These are phyloP conservation scores for Beauveria medogensis DNA, from an alignment of 2,329 filamentous ascomycete species.

Conservation along the genomic window DNA sequence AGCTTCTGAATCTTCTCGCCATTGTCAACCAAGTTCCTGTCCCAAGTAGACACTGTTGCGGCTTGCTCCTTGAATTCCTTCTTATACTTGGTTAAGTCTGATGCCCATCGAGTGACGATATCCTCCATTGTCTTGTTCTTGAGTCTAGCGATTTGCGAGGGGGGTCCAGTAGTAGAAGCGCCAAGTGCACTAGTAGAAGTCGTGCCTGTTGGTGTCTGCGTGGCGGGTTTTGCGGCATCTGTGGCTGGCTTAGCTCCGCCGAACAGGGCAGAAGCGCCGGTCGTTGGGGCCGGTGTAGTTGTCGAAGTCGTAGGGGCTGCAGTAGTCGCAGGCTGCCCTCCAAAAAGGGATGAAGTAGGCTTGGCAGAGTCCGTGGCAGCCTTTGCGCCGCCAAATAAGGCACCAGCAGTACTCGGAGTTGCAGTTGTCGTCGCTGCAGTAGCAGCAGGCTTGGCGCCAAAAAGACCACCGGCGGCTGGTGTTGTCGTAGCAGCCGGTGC, in stretches of 20 bases:
- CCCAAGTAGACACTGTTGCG: constrained; percentile 80
- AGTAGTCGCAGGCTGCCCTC: constrained; percentile 24
- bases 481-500: constrained; percentile 16
- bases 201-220: constrained; percentile 18
- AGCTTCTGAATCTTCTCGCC: constrained; percentile 91
- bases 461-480: constrained; percentile 21
- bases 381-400: constrained; percentile 26
- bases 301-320: constrained; percentile 17
- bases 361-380: constrained; percentile 18
- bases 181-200: constrained; percentile 40
- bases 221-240: constrained; percentile 22
- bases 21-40: constrained; percentile 86
- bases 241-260: constrained; percentile 23
- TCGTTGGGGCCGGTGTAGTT: constrained; percentile 21
- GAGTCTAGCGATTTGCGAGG: constrained; percentile 77
- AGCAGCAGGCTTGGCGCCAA: constrained; percentile 33
- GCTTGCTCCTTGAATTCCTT: constrained; percentile 94
- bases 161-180: constrained; percentile 70
- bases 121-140: constrained; percentile 99
- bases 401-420: constrained; percentile 22
- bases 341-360: constrained; percentile 23
- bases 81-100: constrained; percentile 90
- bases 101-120: constrained; percentile 94
- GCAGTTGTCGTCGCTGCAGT: constrained; percentile 24
- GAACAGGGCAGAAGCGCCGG: constrained; percentile 25